These are phyloP conservation scores for Penicillium soppii DNA, from an alignment of 495 filamentous ascomycete genomes.

Conservation along the genomic window DNA sequence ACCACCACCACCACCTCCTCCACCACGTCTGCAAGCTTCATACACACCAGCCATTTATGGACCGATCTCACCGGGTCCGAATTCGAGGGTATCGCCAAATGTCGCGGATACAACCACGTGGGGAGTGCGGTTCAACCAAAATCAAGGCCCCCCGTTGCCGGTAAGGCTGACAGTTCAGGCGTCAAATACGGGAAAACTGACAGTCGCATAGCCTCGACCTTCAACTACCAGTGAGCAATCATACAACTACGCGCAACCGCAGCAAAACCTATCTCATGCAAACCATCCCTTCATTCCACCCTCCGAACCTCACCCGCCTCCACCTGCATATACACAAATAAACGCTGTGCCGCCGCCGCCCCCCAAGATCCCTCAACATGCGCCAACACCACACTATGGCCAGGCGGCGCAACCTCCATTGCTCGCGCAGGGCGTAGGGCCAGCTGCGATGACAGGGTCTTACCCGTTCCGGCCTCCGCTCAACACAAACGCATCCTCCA, in stretches of 20 bases:
- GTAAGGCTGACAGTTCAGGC: slow-evolving; percentile 29
- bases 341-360: slow-evolving; percentile 40
- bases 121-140: slow-evolving; percentile 48
- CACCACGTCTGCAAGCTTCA: slow-evolving; percentile 15
- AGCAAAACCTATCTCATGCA: slow-evolving; percentile 8
- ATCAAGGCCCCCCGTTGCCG: slow-evolving; percentile 42
- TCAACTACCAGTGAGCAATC: slow-evolving; percentile 32
- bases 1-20: slow-evolving; percentile 24
- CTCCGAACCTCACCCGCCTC: slow-evolving; percentile 19
- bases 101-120: slow-evolving; percentile 36
- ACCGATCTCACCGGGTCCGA: slow-evolving; percentile 36
- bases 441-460: slow-evolving; percentile 17
- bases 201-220: slow-evolving; percentile 37
- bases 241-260: slow-evolving; percentile 20
- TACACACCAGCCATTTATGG: slow-evolving; percentile 46
- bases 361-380: slow-evolving; percentile 40
- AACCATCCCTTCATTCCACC: slow-evolving; percentile 19
- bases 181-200: neutral
- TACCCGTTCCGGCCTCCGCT: slow-evolving; percentile 14
- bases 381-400: slow-evolving; percentile 16
- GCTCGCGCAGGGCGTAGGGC: slow-evolving; percentile 18
- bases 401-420: slow-evolving; percentile 14
- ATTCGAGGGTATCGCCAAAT: slow-evolving; percentile 20
- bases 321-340: slow-evolving; percentile 26
- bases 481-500: slow-evolving; percentile 14